These are phyloP conservation scores for Bonia amplexicaulis DNA, from an alignment of 176 grass and related monocot species.

Conservation along the genomic window DNA sequence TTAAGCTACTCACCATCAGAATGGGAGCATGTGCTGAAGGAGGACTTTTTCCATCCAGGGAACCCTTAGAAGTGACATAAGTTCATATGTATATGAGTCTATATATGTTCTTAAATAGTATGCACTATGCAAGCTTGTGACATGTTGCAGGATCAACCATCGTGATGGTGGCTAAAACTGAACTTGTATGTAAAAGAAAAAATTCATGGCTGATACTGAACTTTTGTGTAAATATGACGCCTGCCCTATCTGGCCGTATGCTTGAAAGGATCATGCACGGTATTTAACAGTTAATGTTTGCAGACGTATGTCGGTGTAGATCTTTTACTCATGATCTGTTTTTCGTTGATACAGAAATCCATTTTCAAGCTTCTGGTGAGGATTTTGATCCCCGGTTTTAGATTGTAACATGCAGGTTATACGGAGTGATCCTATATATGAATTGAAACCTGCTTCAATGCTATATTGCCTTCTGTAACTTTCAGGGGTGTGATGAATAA, in stretches of 20 bases:
- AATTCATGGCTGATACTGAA: background rate
- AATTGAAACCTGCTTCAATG: background rate
- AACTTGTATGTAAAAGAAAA: background rate
- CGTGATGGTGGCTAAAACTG: background rate
- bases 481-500: background rate
- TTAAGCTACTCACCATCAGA: constrained; percentile 17
- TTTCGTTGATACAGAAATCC: background rate
- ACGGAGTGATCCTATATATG: background rate
- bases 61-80: background rate
- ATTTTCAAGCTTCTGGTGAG: background rate
- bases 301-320: background rate
- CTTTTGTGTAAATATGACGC: background rate
- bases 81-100: background rate
- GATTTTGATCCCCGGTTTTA: background rate
- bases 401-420: background rate
- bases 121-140: background rate
- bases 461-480: background rate
- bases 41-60: constrained; percentile 37
- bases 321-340: background rate
- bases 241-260: background rate
- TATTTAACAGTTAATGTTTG: background rate
- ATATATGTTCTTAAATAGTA: constrained; percentile 11
- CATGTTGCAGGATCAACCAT: background rate
- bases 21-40: constrained; percentile 52
- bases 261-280: background rate